phyloP scores from a whole-genome alignment of 1,284 basidiomycete genomes.

The Cryptococcus depauperatus region DNA sequence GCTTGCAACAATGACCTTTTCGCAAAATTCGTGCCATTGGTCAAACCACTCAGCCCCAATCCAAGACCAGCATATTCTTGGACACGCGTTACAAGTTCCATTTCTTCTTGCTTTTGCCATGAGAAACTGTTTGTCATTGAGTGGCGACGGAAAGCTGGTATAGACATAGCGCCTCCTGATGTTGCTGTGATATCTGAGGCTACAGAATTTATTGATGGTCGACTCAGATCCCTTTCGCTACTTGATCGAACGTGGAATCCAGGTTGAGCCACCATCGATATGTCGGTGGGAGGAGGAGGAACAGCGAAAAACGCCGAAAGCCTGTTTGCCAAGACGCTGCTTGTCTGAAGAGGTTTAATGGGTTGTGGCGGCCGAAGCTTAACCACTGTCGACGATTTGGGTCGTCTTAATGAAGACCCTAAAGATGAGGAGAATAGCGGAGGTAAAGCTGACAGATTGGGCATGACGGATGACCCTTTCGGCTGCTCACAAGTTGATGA shows the following conservation, averaged over 20 bases:
- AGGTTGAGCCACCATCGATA: too few relatives aligned
- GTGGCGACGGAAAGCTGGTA: too few relatives aligned
- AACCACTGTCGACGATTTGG: conserved; percentile 12
- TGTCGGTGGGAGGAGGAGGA: conserved; percentile 22
- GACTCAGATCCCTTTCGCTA: too few relatives aligned
- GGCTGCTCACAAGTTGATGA: too few relatives aligned
- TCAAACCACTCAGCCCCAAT: background rate
- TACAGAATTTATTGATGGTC: background rate
- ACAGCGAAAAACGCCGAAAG: conserved; percentile 20
- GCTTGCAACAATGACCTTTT: background rate
- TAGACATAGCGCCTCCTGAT: background rate
- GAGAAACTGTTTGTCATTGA: too few relatives aligned
- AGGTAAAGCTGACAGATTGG: conserved; percentile 25
- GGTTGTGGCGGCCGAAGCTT: conserved; percentile 21
- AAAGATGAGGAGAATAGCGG: conserved; percentile 8
- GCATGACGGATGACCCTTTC: conserved; percentile 17
- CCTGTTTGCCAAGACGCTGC: conserved; percentile 12
- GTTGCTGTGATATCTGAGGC: background rate
- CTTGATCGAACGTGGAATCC: too few relatives aligned
- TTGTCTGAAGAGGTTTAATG: conserved; percentile 2
- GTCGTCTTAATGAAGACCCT: background rate
- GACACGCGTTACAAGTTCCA: conserved; percentile 11
- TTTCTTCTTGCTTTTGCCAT: conserved; percentile 4
- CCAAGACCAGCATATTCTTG: conserved; percentile 5
- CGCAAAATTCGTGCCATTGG: background rate